Conservation (phyloP, 2,329 filamentous ascomycete species). For the Xylaria polymorpha region DNA sequence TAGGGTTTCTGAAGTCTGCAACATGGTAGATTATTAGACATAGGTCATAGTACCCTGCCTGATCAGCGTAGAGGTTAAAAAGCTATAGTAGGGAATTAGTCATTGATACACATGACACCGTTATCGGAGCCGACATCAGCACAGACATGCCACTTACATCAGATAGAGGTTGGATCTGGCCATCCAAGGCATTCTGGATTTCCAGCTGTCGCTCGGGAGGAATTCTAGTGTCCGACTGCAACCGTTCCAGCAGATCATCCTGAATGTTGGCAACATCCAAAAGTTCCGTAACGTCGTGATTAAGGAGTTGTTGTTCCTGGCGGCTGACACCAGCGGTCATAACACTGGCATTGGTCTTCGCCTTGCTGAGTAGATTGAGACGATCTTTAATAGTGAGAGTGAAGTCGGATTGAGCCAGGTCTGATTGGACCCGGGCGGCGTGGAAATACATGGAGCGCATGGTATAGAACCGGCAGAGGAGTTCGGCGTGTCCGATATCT, state of each 20-base stretch:
- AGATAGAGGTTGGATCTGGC: constrained; percentile 80
- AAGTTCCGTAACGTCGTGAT: constrained; percentile 85
- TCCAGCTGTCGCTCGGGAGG: constrained; percentile 69
- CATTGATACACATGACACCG: not conserved
- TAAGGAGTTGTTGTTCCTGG: constrained; percentile 84
- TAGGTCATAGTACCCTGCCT: constrained; percentile 92
- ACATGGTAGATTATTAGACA: constrained; percentile 92
- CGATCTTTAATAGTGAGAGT: constrained; percentile 81
- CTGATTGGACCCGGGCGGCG: constrained; percentile 85
- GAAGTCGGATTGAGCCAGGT: constrained; percentile 87
- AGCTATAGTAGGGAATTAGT: constrained; percentile 64
- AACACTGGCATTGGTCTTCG: constrained; percentile 92
- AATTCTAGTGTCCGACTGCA: constrained; percentile 79
- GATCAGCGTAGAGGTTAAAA: constrained; percentile 92
- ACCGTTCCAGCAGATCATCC: constrained; percentile 84
- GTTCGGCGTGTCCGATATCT: constrained; percentile 82
- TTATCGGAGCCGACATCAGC: not conserved
- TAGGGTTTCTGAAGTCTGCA: constrained; percentile 88
- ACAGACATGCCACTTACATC: constrained; percentile 66
- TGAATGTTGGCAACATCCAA: constrained; percentile 96
- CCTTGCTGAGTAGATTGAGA: constrained; percentile 88
- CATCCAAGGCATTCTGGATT: constrained; percentile 76
- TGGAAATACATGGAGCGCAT: constrained; percentile 86
- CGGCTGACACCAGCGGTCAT: constrained; percentile 80
- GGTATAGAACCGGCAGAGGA: constrained; percentile 92